Evolutionary conservation across 176 grass and related monocot genomes (phyloP).

Genomic region (Aegilops bicornis): DNA sequence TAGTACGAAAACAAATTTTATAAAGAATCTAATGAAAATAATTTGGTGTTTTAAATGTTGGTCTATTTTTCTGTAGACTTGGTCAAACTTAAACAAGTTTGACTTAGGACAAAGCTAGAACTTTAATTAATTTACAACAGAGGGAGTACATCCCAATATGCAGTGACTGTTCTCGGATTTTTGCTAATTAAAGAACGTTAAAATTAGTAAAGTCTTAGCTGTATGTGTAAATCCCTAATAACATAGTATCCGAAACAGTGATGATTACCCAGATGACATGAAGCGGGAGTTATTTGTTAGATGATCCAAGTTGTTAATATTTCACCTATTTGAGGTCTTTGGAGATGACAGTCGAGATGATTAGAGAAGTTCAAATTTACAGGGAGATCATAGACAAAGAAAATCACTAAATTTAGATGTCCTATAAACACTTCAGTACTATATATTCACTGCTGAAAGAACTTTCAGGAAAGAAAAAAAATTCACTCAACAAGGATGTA

Average conservation of each 20-base stretch:
- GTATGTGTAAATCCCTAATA: not conserved
- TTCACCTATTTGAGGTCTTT: constrained; percentile 16
- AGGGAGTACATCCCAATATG: not conserved
- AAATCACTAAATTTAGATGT: constrained; percentile 20
- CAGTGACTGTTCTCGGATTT: constrained; percentile 1
- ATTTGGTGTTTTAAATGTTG: too few relatives aligned
- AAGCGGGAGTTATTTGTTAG: constrained; percentile 5
- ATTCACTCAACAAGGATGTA: not conserved
- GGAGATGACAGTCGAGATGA: constrained; percentile 3
- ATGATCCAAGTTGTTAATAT: constrained; percentile 10
- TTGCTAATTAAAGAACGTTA: not conserved
- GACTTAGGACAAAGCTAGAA: too few relatives aligned
- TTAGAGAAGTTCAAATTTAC: constrained; percentile 20
- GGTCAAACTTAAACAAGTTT: too few relatives aligned
- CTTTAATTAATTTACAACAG: too few relatives aligned
- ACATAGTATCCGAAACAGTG: not conserved
- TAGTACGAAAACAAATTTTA: too few relatives aligned
- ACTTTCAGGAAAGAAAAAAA: constrained; percentile 18
- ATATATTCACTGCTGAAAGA: constrained; percentile 17
- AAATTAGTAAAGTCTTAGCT: not conserved
- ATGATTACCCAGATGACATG: constrained; percentile 19
- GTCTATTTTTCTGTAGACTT: too few relatives aligned
- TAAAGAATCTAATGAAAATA: too few relatives aligned
- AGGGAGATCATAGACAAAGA: constrained; percentile 11
- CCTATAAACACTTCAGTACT: constrained; percentile 1